These are phyloP conservation scores for Aaosphaeria arxii DNA, from an alignment of 2,329 filamentous ascomycete genomes.

Conservation along the genomic window DNA sequence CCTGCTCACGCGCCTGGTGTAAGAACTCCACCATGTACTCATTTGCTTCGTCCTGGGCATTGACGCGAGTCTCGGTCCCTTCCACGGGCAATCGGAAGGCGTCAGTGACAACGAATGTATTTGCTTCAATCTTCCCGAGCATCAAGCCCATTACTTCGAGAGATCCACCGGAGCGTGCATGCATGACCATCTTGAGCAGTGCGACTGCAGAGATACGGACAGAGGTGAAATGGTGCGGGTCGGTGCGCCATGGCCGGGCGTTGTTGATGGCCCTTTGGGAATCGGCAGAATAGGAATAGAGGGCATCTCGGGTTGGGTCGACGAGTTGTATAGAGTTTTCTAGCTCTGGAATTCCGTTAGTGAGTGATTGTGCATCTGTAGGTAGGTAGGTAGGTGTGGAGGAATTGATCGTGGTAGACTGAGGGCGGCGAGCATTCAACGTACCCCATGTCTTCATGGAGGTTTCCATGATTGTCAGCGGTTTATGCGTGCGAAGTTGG, in stretches of 20 bases:
- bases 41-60: constrained; percentile 92
- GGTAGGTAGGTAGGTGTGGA: not conserved
- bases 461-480: constrained; percentile 22
- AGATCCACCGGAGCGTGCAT: constrained; percentile 88
- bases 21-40: constrained; percentile 94
- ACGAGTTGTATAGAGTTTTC: constrained; percentile 80
- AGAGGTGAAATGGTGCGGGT: constrained; percentile 86
- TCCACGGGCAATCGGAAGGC: constrained; percentile 92
- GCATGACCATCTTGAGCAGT: constrained; percentile 98
- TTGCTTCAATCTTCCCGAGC: constrained; percentile 86
- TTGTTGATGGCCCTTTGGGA: constrained; percentile 65
- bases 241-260: constrained; percentile 69
- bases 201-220: constrained; percentile 93
- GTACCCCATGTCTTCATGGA: constrained; percentile 38
- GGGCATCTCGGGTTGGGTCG: constrained; percentile 82
- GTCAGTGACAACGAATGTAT: constrained; percentile 89
- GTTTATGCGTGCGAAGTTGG: too few relatives aligned
- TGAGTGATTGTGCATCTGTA: not conserved
- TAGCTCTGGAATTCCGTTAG: constrained; percentile 61
- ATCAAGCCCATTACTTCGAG: constrained; percentile 98
- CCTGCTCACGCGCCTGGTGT: constrained; percentile 68
- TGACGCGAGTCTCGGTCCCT: constrained; percentile 96
- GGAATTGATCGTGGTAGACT: not conserved
- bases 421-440: constrained; percentile 1
- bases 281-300: constrained; percentile 76